Base-by-base conservation (phyloP, 1,139 yeast genomes). In the Meyerozyma athensensis region DNA sequence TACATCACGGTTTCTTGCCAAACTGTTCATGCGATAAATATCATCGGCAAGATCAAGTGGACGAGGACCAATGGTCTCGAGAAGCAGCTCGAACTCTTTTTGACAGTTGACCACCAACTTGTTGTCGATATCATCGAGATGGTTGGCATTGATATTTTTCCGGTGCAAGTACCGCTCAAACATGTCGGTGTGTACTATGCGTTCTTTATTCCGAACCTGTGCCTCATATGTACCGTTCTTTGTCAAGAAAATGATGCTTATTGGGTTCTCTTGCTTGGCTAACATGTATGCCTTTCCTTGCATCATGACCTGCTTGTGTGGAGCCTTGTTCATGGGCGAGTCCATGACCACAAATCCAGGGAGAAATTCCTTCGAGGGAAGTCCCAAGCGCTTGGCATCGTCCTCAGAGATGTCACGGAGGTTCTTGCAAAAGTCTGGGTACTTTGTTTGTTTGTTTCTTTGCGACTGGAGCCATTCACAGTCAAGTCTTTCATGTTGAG, bases 321-420 rank as follows among this genome's bases (percentile, higher is more conserved):
- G 60, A n/a, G 58, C 54, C 37, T 56, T 54, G 39, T 54, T 57
- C 57, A 54, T 54, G 2, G 63, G 63, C 4, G 60, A 54, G 7
- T 40, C 35, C 34, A 48, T 48, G 6, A 59, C 63, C 2, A 56
- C 49, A 39, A 56, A 59, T 2, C 63, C 63, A 1, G 63, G 58
- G 13, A 57, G 44, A 28, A 39, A 46, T 9, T 49, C 50, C 22
- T 41, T 43, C 31, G 26, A 21, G 30, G 46, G 43, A 30, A 42
- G 39, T 2, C 50, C 52, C 5, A 44, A 39, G 33, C 39, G 43
- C 7, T 33, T 36, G 7, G 48, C 22, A 12, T 52, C 50, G 8
- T 47, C 50, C 4, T 43, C 47, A 2, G 49, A 26, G 10, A 50
- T 34, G 13, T 49, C 52, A 8, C 22, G 34, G 33, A 44, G 43